These are phyloP conservation scores for Yamadazyma membranifaciens DNA, from an alignment of 1,139 yeast species.

Conservation along the genomic window DNA sequence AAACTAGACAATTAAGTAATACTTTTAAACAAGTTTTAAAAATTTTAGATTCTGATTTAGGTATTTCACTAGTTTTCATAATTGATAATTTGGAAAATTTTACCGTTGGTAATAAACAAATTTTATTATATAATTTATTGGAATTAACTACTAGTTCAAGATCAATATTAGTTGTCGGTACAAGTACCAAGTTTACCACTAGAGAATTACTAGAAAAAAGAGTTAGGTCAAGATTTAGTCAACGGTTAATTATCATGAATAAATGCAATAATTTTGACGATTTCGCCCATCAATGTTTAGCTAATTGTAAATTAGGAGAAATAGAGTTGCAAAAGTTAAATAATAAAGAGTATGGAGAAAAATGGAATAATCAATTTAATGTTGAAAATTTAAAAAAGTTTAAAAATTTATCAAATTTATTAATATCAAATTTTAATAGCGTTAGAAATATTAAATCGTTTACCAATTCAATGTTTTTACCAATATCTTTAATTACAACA, in stretches of 20 bases:
- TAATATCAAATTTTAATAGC: conserved; percentile 54
- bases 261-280: conserved; percentile 46
- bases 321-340: conserved; percentile 15
- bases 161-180: conserved; percentile 81
- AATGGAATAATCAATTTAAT: conserved; percentile 55
- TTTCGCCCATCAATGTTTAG: conserved; percentile 37
- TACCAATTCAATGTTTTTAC: conserved; percentile 47
- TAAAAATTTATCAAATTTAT: conserved; percentile 9
- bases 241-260: conserved; percentile 62
- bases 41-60: conserved; percentile 22
- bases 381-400: conserved; percentile 11
- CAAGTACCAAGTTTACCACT: conserved; percentile 71
- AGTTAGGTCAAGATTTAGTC: conserved; percentile 87
- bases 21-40: conserved; percentile 41
- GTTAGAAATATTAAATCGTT: conserved; percentile 58
- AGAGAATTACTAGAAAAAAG: conserved; percentile 86
- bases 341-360: conserved; percentile 24
- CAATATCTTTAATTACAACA: conserved; percentile 36
- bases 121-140: conserved; percentile 79
- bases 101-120: conserved; percentile 71
- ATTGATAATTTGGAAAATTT: conserved; percentile 86
- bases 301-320: conserved; percentile 25
- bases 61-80: conserved; percentile 66
- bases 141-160: conserved; percentile 73
- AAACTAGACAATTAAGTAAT: conserved; percentile 38